Evolutionary conservation across 1,139 yeast species (phyloP).

Genomic region (Taphrina deformans): DNA sequence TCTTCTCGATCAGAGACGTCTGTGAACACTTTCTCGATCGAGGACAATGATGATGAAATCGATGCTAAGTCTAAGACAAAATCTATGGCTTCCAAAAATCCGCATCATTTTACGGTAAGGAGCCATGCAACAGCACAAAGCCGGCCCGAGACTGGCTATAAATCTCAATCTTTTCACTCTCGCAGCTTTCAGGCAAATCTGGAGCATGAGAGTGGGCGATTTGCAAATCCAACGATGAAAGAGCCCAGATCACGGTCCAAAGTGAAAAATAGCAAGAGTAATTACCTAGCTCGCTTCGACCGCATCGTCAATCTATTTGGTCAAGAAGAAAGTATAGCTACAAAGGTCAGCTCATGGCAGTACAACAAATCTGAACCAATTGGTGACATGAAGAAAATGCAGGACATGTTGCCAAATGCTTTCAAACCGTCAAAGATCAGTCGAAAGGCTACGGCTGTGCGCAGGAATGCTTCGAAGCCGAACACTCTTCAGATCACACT

Average conservation of each 20-base stretch:
- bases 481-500: background rate
- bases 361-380: background rate
- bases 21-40: background rate
- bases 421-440: background rate
- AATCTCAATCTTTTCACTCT: background rate
- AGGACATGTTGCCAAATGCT: background rate
- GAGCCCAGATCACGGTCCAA: background rate
- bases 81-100: too few species aligned
- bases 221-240: background rate
- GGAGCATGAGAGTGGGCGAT: conserved; percentile 19
- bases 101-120: too few species aligned
- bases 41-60: background rate
- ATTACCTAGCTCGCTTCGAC: conserved; percentile 12
- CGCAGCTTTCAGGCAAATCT: background rate
- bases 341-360: conserved; percentile 26
- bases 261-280: background rate
- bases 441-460: background rate
- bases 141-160: background rate
- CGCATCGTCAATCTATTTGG: conserved; percentile 11
- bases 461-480: background rate
- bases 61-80: too few species aligned
- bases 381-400: background rate
- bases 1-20: background rate
- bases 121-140: background rate
- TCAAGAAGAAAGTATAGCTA: background rate